These are phyloP conservation scores for Sonneratia alba DNA, from an alignment of 345 rosid genomes.

Conservation along the genomic window DNA sequence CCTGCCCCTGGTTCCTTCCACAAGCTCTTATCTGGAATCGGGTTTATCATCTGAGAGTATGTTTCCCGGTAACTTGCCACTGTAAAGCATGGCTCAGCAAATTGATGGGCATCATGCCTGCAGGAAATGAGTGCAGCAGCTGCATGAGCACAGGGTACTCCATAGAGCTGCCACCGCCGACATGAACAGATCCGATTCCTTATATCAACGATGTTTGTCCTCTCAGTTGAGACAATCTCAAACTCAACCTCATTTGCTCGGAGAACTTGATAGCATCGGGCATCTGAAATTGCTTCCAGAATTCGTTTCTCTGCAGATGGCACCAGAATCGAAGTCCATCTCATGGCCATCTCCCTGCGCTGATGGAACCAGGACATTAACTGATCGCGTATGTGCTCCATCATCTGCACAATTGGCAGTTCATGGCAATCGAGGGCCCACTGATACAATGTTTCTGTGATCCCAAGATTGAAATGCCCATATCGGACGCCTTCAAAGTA, in stretches of 20 bases:
- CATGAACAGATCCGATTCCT: slow-evolving; percentile 78
- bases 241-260: slow-evolving; percentile 96
- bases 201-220: slow-evolving; percentile 92
- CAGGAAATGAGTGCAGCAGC: slow-evolving; percentile 96
- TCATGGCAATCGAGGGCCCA: slow-evolving; percentile 99
- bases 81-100: slow-evolving; percentile 81
- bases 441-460: slow-evolving; percentile 69
- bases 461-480: slow-evolving; percentile 81
- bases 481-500: slow-evolving; percentile 83
- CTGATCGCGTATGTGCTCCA: slow-evolving; percentile 76
- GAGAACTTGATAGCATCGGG: slow-evolving; percentile 90
- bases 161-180: slow-evolving; percentile 91
- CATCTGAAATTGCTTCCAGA: slow-evolving; percentile 70
- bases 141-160: slow-evolving; percentile 92
- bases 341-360: slow-evolving; percentile 68
- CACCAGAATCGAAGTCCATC: slow-evolving; percentile 80
- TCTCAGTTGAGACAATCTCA: slow-evolving; percentile 93
- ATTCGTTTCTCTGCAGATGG: slow-evolving; percentile 89
- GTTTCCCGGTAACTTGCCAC: slow-evolving; percentile 66
- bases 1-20: slow-evolving; percentile 51
- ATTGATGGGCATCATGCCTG: slow-evolving; percentile 63
- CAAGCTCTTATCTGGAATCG: slow-evolving; percentile 42
- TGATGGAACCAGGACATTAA: slow-evolving; percentile 47
- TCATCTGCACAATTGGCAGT: slow-evolving; percentile 86
- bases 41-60: slow-evolving; percentile 62